A percentile compares a stretch with the other conserved stretches of the same genome.
phyloP scores from a whole-genome alignment of 345 rosid species.

The Salix exigua region DNA sequence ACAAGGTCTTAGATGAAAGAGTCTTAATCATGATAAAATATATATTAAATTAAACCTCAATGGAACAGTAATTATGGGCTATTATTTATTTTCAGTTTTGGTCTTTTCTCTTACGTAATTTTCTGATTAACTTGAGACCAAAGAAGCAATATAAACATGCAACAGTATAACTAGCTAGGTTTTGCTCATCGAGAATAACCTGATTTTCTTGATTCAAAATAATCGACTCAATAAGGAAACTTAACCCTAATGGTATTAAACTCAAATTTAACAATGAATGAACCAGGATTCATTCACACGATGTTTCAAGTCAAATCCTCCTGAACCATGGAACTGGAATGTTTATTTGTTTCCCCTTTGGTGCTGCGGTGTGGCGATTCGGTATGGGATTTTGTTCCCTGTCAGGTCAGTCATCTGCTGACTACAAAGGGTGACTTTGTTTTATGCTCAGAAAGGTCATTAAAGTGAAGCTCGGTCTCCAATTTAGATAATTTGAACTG shows the following conservation, averaged over 20 bases:
- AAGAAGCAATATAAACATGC: not conserved
- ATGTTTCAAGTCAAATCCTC: constrained; percentile 91
- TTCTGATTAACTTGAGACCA: not conserved
- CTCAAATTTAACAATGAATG: not conserved
- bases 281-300: constrained; percentile 81
- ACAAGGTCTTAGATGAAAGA: not conserved
- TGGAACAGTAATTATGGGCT: not conserved
- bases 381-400: constrained; percentile 84
- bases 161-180: not conserved
- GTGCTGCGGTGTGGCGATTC: constrained; percentile 79
- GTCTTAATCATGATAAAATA: not conserved
- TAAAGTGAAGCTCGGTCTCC: not conserved
- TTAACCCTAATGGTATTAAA: not conserved
- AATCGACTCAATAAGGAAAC: too few species aligned
- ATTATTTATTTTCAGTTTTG: too few species aligned
- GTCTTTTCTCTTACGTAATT: too few species aligned
- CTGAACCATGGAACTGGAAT: constrained; percentile 98
- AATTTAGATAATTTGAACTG: not conserved
- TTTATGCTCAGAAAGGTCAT: not conserved
- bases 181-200: not conserved
- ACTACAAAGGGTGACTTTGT: not conserved
- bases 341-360: constrained; percentile 83
- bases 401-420: constrained; percentile 47
- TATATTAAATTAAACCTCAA: not conserved
- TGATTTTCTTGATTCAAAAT: not conserved